These are phyloP conservation scores for Phytophthora pistaciae DNA, from an alignment of 352 stramenopile species.

Conservation along the genomic window DNA sequence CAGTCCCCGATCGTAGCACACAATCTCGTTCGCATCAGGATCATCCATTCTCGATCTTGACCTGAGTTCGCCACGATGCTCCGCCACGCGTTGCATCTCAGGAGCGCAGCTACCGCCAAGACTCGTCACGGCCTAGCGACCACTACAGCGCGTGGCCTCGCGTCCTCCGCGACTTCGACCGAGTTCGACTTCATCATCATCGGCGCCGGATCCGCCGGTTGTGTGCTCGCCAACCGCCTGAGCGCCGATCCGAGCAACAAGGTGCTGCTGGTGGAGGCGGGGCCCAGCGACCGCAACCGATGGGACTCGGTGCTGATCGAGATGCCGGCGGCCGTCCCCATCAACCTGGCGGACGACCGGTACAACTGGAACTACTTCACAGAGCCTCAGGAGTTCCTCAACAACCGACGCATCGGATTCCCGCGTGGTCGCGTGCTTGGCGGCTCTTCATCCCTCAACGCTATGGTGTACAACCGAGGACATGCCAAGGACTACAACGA, in stretches of 20 bases:
- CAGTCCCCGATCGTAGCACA: no score
- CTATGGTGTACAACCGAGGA: conserved; percentile 90
- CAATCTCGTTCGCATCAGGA: no score
- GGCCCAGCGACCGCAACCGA: conserved; percentile 76
- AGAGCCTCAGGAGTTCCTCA: conserved; percentile 80
- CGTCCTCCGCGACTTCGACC: conserved; percentile 22
- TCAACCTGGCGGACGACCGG: conserved; percentile 80
- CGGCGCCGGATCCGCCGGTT: conserved; percentile 90
- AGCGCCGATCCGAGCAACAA: conserved; percentile 81
- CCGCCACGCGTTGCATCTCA: no score
- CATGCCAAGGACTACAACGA: conserved; percentile 89
- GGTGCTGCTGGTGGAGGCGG: conserved; percentile 92
- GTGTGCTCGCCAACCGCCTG: conserved; percentile 90
- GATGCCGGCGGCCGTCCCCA: conserved; percentile 86
- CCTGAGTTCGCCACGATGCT: conserved; percentile 23
- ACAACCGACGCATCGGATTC: conserved; percentile 80
- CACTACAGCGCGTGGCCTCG: conserved; percentile 31
- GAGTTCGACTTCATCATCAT: conserved; percentile 94
- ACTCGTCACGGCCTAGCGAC: no score
- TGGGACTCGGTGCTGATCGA: conserved; percentile 91
- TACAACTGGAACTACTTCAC: conserved; percentile 92
- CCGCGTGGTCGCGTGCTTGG: conserved; percentile 86
- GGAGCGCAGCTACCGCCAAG: no score
- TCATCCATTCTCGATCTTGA: no score
- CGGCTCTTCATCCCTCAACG: conserved; percentile 88